Evolutionary conservation across 2,329 filamentous ascomycete species (phyloP).

Genomic region (Raffaelea deltoideospora): DNA sequence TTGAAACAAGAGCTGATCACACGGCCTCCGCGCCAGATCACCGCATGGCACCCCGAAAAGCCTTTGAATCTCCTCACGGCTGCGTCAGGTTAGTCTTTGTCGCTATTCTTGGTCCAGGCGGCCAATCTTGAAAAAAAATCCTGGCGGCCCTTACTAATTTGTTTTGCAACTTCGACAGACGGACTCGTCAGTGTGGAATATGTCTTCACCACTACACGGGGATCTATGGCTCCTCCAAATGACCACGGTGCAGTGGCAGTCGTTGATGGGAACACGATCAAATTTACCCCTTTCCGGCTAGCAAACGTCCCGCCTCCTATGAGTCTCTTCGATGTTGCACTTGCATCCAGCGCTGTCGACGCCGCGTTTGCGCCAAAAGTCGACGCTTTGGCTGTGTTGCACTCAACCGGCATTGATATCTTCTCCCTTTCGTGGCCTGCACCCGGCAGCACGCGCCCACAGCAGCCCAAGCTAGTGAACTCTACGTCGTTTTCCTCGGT

Average conservation of each 20-base stretch:
- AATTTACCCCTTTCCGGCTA: conserved; percentile 69
- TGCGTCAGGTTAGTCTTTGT: conserved; percentile 28
- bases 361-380: conserved; percentile 56
- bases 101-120: too few relatives aligned
- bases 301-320: conserved; percentile 89
- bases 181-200: conserved; percentile 48
- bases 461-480: conserved; percentile 24
- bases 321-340: conserved; percentile 59
- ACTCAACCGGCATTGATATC: conserved; percentile 48
- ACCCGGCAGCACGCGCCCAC: conserved; percentile 40
- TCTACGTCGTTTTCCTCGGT: neutral
- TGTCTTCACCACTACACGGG: conserved; percentile 50
- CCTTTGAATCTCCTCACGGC: conserved; percentile 50
- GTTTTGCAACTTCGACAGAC: conserved; percentile 13
- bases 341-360: conserved; percentile 52
- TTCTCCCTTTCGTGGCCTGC: conserved; percentile 62
- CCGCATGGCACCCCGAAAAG: conserved; percentile 80
- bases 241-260: conserved; percentile 72
- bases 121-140: too few relatives aligned
- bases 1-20: conserved; percentile 73
- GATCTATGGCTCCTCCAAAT: conserved; percentile 52
- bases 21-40: conserved; percentile 13
- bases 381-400: conserved; percentile 55
- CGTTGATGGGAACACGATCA: conserved; percentile 65
- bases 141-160: too few relatives aligned